Evolutionary conservation across 1,139 yeast genomes (phyloP), one percentile per base, ranked within the genome.

Genomic region (Protomyces pachydermus): DNA sequence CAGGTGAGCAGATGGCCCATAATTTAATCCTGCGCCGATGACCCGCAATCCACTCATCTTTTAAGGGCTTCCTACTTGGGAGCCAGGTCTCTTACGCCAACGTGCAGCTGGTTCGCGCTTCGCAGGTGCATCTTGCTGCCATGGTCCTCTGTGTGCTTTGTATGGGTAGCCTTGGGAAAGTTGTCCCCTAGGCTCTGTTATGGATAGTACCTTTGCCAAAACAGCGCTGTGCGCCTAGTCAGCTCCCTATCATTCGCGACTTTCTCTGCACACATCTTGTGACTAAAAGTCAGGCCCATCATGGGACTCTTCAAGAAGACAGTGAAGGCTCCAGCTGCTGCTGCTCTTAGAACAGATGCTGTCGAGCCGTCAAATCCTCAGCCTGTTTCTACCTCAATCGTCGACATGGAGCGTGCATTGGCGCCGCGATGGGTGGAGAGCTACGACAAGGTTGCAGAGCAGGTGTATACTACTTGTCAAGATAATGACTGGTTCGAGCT

Each of bases 401-500:
- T 18, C 20, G 53, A 50, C n/a, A 25, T 50, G 37, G 53, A 50
- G n/a, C 34, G 53, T 28, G 53, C 53, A 8, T 34, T 50, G 10
- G 53, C 53, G 34, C 53, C 53, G 16, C 34, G 37, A 23, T 50
- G 53, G 53, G 37, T 65, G 38, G 67, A 63, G 57, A 65, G 63
- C 34, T 60, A 64, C 56, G 67, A 65, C 39, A 65, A 60, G 52
- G 60, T 65, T 61, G 58, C 66, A 32, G 53, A 64, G 32, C 53
- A 64, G 46, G 60, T 64, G 38, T 64, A 64, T 51, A 58, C 64
- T 32, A 38, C 60, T 9, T 60, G 65, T 39, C 56, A 39, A 46
- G 64, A 60, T 54, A 65, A 57, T 39, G 57, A 64, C 56, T 65
- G 67, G 67, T 60, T 65, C 50, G 67, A 64, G 54, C 57, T 9